A percentile compares a stretch with the other conserved stretches of the same genome.
These are phyloP conservation scores for Betula pendula DNA, from an alignment of 306 rosid species.

Conservation along the genomic window DNA sequence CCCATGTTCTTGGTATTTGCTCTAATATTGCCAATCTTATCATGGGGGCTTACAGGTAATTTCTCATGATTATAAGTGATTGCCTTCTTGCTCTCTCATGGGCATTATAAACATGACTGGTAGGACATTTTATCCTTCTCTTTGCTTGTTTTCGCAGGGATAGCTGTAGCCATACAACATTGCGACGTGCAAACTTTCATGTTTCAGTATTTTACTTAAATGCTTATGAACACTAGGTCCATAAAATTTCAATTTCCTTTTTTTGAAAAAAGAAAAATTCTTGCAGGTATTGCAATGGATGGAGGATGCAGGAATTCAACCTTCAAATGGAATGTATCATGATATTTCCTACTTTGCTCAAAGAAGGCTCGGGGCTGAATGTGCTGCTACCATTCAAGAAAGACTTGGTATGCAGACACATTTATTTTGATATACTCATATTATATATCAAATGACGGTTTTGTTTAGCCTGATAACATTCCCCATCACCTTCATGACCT, in stretches of 20 bases:
- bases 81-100: neutral
- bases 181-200: neutral
- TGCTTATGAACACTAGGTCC: neutral
- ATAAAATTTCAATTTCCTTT: neutral
- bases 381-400: constrained; percentile 65
- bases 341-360: constrained; percentile 69
- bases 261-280: neutral
- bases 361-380: constrained; percentile 64
- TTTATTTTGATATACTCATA: constrained; percentile 8
- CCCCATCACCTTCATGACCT: neutral
- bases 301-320: constrained; percentile 81
- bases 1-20: neutral
- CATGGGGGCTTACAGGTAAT: too few relatives aligned
- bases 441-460: neutral
- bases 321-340: constrained; percentile 62
- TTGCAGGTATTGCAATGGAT: constrained; percentile 88
- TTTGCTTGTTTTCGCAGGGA: neutral
- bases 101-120: neutral
- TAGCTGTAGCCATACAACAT: neutral
- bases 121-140: neutral
- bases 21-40: neutral
- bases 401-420: constrained; percentile 64
- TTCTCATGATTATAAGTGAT: neutral
- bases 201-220: neutral
- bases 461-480: neutral